Percentiles rank a stretch among this genome's conserved stretches.
These are phyloP conservation scores for Phenoliferia sp. DNA, from an alignment of 1,284 basidiomycete genomes.

Conservation along the genomic window DNA sequence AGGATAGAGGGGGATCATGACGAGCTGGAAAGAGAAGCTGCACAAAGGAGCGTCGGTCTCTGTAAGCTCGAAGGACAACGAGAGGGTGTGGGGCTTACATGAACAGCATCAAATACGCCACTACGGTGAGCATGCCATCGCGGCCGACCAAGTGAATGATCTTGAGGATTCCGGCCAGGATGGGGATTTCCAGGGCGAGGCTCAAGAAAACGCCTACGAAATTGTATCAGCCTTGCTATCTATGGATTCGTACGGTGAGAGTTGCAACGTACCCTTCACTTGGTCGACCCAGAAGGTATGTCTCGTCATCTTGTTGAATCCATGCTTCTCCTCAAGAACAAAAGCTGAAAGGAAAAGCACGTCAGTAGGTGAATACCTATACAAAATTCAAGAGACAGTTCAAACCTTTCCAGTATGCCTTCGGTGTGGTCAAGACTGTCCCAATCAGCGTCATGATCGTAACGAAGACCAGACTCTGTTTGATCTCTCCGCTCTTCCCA, in stretches of 20 bases:
- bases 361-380: too few relatives aligned
- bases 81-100: conserved; percentile 13
- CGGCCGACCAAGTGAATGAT: conserved; percentile 86
- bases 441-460: conserved; percentile 57
- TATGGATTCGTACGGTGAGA: too few relatives aligned
- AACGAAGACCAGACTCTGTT: conserved; percentile 75
- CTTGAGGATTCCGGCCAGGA: conserved; percentile 78
- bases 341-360: too few relatives aligned
- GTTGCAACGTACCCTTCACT: conserved; percentile 6
- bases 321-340: conserved; percentile 88
- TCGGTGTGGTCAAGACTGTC: conserved; percentile 61
- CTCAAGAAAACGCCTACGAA: conserved; percentile 63
- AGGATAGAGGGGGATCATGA: conserved; percentile 49
- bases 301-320: conserved; percentile 91
- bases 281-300: conserved; percentile 56
- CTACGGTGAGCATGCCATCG: conserved; percentile 27
- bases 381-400: too few relatives aligned
- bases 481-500: conserved; percentile 53
- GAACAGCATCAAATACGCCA: conserved; percentile 35
- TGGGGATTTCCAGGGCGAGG: conserved; percentile 74
- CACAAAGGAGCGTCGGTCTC: neutral
- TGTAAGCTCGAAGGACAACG: neutral
- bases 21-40: conserved; percentile 74
- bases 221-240: neutral
- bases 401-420: conserved; percentile 73